A percentile compares a stretch with the other conserved stretches of the same genome.
These are phyloP conservation scores for Auxenochlorella pyrenoidosa DNA, from an alignment of 139 green algal species.

Conservation along the genomic window DNA sequence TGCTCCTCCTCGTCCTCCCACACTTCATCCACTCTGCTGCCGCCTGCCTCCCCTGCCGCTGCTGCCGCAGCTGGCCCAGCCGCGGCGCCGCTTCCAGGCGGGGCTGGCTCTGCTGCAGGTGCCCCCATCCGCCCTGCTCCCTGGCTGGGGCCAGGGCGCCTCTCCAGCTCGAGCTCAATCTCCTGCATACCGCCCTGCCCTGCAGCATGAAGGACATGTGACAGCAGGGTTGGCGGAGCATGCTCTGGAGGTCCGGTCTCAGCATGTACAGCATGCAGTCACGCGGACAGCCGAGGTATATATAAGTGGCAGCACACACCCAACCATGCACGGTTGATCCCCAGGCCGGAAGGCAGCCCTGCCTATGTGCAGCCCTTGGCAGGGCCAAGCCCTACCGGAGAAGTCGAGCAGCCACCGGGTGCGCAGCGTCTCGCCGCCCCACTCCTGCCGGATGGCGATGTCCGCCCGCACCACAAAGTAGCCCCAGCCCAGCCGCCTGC, in stretches of 20 bases:
- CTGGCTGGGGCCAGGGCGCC: not conserved
- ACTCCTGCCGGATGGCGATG: not conserved
- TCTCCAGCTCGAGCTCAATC: not conserved
- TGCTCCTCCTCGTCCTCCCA: not conserved
- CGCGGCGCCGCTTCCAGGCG: not conserved
- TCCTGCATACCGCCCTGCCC: not conserved
- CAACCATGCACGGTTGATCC: no score
- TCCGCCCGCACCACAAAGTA: not conserved
- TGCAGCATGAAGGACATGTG: not conserved
- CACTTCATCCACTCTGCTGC: not conserved
- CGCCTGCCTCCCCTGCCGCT: not conserved
- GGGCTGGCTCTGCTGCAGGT: not conserved
- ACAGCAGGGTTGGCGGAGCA: no score
- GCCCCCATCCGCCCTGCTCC: no score
- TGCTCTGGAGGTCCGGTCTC: no score
- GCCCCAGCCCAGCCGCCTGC: slow-evolving; percentile 22
- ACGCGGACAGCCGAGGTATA: no score
- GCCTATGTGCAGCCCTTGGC: no score
- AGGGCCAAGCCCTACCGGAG: not conserved
- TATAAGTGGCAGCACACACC: no score
- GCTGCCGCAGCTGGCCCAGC: not conserved
- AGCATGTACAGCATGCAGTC: no score
- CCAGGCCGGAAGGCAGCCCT: no score
- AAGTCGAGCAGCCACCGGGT: slow-evolving; percentile 8
- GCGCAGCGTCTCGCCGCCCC: not conserved